Evolutionary conservation across 352 stramenopile genomes (phyloP).

Genomic region (Globisporangium radiosum): DNA sequence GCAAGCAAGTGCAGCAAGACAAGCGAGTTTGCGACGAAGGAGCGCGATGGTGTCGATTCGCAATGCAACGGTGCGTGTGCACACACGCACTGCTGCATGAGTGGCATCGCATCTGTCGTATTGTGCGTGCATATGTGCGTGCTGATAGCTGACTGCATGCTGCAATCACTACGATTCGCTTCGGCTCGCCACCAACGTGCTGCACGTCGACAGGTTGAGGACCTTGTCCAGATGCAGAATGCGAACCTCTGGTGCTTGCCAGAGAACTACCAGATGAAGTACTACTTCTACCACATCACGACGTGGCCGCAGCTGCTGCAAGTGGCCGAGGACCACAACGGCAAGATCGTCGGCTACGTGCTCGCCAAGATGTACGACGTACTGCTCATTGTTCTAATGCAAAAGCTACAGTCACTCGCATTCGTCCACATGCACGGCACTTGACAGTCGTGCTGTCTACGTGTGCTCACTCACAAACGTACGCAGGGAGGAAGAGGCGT

Average conservation of each 20-base stretch:
- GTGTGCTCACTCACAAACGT: not conserved
- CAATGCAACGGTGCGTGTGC: constrained; percentile 82
- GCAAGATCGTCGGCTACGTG: constrained; percentile 99
- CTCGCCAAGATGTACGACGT: constrained; percentile 97
- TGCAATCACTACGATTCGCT: not conserved
- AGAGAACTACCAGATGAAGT: constrained; percentile 99
- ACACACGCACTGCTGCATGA: not conserved
- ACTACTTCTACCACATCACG: constrained; percentile 99
- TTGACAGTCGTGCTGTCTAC: too few relatives aligned
- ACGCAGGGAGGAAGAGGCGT: constrained; percentile 72
- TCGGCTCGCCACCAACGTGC: not conserved
- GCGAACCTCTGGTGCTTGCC: constrained; percentile 99
- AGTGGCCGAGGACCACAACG: constrained; percentile 96
- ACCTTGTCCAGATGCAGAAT: constrained; percentile 98
- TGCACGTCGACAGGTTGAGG: constrained; percentile 55
- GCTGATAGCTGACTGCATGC: not conserved
- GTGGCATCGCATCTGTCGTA: not conserved
- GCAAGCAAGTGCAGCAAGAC: not conserved
- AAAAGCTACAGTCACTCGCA: not conserved
- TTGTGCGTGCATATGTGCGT: not conserved
- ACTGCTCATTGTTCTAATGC: not conserved
- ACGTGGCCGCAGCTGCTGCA: constrained; percentile 99
- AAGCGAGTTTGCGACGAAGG: not conserved
- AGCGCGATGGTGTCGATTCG: constrained; percentile 91
- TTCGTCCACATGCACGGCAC: not conserved